Base-by-base conservation (phyloP, 768 basidiomycete species). In the Tricholoma hemisulphureum region DNA sequence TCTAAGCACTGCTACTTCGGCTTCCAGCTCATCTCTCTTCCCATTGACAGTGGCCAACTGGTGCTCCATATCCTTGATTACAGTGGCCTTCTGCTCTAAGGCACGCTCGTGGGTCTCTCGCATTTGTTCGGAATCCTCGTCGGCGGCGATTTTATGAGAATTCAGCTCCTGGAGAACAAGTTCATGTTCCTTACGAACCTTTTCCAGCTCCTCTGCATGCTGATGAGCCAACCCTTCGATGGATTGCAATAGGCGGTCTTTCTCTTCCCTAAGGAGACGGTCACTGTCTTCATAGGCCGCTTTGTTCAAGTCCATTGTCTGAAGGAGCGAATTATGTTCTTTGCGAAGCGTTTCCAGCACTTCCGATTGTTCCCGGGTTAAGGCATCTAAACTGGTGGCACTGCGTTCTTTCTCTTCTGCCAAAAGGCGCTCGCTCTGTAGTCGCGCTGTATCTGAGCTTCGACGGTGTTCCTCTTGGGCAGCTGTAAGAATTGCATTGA, bases 291-390 rank as follows among this genome's bases (percentile, higher is more conserved):
- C 75, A 5, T 78, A 74, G 6, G 80, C 77, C 37, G 69, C 75
- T 66, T 85, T 88, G 67, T 84, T 74, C 6, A 81, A 75, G 62
- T 86, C 83, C 13, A 92, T 70, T 66, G 92, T 87, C 58, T 85
- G 70, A 6, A 76, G 66, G 26, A 88, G 75, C 20, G 73, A 56
- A 21, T 83, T 79, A 24, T 77, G 77, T 53, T 85, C 80, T 61
- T 76, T 75, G 57, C 73, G 75, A 58, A 83, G 71, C 13, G 67
- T 66, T 58, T 78, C 78, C 14, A 77, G 73, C 53, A 85, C 83
- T 45, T 79, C 72, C 18, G 74, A 65, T 48, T 87, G 83, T 45
- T 77, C 75, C 26, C 64, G 67, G 57, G 81, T 75, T 20, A 87
- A 68, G 14, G 83, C 82, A n/a, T 79, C 77, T 20, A 88, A 58